phyloP scores from a whole-genome alignment of 2,329 filamentous ascomycete genomes.

The Dactylellina leptospora region DNA sequence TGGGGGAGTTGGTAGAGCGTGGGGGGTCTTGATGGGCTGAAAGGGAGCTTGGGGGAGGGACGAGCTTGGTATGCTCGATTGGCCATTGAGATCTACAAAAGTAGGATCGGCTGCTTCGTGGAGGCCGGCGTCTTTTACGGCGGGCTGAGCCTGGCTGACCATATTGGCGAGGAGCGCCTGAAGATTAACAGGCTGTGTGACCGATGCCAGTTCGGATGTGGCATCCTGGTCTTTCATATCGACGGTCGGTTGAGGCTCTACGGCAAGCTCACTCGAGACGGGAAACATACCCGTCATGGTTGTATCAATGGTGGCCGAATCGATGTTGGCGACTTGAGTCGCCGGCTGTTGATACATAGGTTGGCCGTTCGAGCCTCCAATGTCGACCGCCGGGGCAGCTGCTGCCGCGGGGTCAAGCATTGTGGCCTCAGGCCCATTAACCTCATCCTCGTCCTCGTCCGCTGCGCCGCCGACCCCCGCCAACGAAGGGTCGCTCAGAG shows the following conservation, averaged over 20 bases:
- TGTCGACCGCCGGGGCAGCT: slow-evolving; percentile 11
- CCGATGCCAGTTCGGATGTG: slow-evolving; percentile 23
- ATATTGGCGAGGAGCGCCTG: slow-evolving; percentile 45
- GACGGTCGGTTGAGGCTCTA: slow-evolving; percentile 23
- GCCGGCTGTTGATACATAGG: slow-evolving; percentile 13
- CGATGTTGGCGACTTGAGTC: slow-evolving; percentile 1
- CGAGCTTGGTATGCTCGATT: slow-evolving; percentile 24
- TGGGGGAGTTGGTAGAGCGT: slow-evolving; percentile 57
- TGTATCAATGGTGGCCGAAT: slow-evolving; percentile 23
- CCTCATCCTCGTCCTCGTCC: slow-evolving; percentile 13
- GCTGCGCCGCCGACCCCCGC: slow-evolving; percentile 3
- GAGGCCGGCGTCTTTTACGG: slow-evolving; percentile 26
- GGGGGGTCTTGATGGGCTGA: slow-evolving; percentile 19
- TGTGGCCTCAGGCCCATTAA: neutral
- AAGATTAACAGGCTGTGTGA: slow-evolving; percentile 36
- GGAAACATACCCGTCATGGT: slow-evolving; percentile 36
- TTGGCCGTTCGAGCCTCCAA: slow-evolving; percentile 5
- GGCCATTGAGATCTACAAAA: slow-evolving; percentile 17
- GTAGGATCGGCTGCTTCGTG: slow-evolving; percentile 3
- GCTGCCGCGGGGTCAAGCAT: slow-evolving; percentile 11
- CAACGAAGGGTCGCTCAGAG: slow-evolving; percentile 45
- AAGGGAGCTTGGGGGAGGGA: slow-evolving; percentile 11
- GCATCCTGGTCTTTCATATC: slow-evolving; percentile 30
- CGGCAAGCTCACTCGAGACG: slow-evolving; percentile 15
- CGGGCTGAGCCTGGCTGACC: slow-evolving; percentile 28